Evolutionary conservation across 2,329 filamentous ascomycete species (phyloP), one percentile per base, ranked within the genome.

Genomic region (Sarocladiaceae sp.): DNA sequence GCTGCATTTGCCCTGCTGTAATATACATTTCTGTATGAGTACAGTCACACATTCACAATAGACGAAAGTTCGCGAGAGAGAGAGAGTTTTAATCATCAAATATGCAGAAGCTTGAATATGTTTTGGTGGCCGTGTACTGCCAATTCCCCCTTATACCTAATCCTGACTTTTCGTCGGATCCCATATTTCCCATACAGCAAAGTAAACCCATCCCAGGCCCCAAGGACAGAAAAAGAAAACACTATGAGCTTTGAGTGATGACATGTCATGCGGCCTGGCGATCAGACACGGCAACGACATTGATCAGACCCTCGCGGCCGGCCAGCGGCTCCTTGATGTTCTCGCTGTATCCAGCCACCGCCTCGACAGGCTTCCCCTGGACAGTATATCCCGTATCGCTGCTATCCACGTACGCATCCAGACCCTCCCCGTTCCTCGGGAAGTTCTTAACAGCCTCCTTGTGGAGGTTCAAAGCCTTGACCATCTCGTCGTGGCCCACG

Each of bases 341-440:
- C 41, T 44, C 41, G 33, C 42, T 45, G 33, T 24, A 21, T 29
- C 29, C 15, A 4, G 34, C 24, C n/a, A 37, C 44, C 27, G 35
- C 44, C 49, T 56, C 55, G 1, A 57, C 50, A 0, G 54, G 52
- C 1, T 45, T 44, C 2, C 54, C 60, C n/a, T 66, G 57, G 10
- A 69, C 48, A 0, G 63, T 64, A 48, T 75, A 74, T 0, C 83
- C 83, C 37, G 81, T 87, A 53, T 87, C 83, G 47, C 75, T 80
- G 2, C 75, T 66, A 55, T 87, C 83, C 6, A 86, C 83, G 47
- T 75, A 85, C 0, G 82, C 81, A 51, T 87, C 83, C 1, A 87
- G 48, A 20, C 83, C 83, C 33, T 72, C 78, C 18, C 83, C 83
- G 26, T 75, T 60, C 3, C 83, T 73, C 3, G 82, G 78, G 52